Evolutionary conservation across 1,139 yeast species (phyloP).

Genomic region (Lodderomyces pseudojiufengensis): DNA sequence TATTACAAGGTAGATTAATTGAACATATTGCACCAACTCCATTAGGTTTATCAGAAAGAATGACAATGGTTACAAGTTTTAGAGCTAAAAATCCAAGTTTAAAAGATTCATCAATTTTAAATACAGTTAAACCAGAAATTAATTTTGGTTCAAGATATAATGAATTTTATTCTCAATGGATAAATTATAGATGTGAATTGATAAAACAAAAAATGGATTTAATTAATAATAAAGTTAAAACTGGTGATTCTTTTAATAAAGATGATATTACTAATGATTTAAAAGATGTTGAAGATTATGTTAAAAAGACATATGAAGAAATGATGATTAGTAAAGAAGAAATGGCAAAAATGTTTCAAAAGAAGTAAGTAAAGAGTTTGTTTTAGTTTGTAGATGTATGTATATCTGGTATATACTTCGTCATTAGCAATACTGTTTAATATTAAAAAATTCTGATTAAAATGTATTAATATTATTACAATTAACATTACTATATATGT

Average conservation of each 20-base stretch:
- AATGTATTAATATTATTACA: no score
- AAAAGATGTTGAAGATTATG: constrained; percentile 37
- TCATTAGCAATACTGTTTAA: no score
- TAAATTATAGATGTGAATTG: constrained; percentile 39
- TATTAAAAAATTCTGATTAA: no score
- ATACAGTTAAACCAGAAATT: constrained; percentile 38
- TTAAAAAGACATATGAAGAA: constrained; percentile 41
- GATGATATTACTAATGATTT: constrained; percentile 31
- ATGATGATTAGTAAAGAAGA: constrained; percentile 26
- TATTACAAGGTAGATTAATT: constrained; percentile 53
- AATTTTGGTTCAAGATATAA: constrained; percentile 32
- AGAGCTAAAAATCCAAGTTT: constrained; percentile 28
- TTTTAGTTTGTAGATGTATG: no score
- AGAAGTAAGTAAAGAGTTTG: no score
- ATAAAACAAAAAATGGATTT: constrained; percentile 32
- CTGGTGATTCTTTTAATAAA: constrained; percentile 35
- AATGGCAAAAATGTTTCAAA: background rate
- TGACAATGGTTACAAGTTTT: constrained; percentile 47
- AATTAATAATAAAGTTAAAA: constrained; percentile 17
- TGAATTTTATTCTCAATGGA: constrained; percentile 37
- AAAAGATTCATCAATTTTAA: constrained; percentile 28
- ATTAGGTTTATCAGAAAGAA: constrained; percentile 48
- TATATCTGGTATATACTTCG: no score
- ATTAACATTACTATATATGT: no score
- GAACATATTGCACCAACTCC: constrained; percentile 58